Conservation (phyloP, 148 eudicot species). For the Diospyros kaki region DNA sequence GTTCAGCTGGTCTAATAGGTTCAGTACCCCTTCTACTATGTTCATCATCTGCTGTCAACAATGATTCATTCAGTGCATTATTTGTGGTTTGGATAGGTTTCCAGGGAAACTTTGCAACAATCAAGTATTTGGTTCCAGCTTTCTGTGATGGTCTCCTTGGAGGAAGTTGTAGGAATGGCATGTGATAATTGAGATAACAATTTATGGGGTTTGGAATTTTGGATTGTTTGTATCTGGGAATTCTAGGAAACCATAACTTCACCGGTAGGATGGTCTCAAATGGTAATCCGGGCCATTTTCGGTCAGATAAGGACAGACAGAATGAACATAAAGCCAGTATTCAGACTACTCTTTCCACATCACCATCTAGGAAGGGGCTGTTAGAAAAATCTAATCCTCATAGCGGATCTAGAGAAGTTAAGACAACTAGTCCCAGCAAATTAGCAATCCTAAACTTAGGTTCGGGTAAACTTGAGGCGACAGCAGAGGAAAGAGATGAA, state of each 20-base stretch:
- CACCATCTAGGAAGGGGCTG: constrained; percentile 36
- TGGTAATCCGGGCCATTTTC: not conserved
- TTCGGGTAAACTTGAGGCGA: constrained; percentile 43
- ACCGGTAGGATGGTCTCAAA: not conserved
- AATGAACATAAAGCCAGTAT: constrained; percentile 11
- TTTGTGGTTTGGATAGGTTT: constrained; percentile 3
- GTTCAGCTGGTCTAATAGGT: not conserved
- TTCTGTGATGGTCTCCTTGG: not conserved
- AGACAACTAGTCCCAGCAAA: constrained; percentile 19
- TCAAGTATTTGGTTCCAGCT: not conserved
- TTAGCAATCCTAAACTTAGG: constrained; percentile 32
- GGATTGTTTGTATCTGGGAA: constrained; percentile 10
- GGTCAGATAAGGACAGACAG: not conserved
- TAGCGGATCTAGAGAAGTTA: not conserved
- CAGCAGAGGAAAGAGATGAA: constrained; percentile 50
- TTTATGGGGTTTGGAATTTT: constrained; percentile 8
- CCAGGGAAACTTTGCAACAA: not conserved
- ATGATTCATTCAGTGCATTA: not conserved
- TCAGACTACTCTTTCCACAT: constrained; percentile 30
- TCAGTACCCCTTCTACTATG: not conserved
- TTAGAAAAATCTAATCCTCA: constrained; percentile 21
- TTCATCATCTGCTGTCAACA: not conserved
- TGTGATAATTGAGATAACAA: not conserved
- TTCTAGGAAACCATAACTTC: constrained; percentile 11
- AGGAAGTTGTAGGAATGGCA: not conserved